Base-by-base conservation (phyloP, 257 asterid genomes). In the Scutellaria galericulata region DNA sequence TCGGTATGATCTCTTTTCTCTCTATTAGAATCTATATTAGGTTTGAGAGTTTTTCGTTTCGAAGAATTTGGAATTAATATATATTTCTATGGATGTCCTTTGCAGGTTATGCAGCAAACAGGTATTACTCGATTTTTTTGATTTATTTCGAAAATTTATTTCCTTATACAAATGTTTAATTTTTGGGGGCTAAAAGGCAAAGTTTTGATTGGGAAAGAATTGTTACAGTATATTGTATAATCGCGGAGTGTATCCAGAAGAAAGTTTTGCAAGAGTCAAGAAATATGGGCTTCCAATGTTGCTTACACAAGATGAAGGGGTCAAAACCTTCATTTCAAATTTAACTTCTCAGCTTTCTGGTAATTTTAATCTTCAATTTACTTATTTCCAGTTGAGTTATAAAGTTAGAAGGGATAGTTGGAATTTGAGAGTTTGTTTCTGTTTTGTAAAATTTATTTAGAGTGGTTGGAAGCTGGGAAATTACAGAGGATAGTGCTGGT, bases 391-490 rank as follows among this genome's bases (percentile, higher is more conserved):
- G 4, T n/a, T 44, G 20, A 22, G 9, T 42, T 51, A n/a, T 3
- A 14, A 14, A 6, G 8, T 0, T 12, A 24, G 27, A 24, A 1
- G 2, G 14, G 18, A 18, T 59, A 15, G 39, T 15, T 58, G 4
- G 52, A 22, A 18, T 7, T 9, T 44, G 48, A 2, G 45, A 45
- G 10, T 64, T 64, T 6, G 67, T 61, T 24, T 24, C 3, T 4
- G 35, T 15, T 57, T 2, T 27, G 6, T 27, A 27, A 39, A 55
- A 20, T 70, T 11, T 58, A 31, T 70, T 31, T 65, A 93, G 98
- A 93, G 78, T 93, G 98, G 98, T 84, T 93, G 41, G 98, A 91
- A 80, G 85, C 91, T 50, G 98, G 98, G 85, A 88, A 91, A 78
- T 80, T 93, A 31, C 97, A 93, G 77, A 87, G 97, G 81, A 84